Evolutionary conservation across 192 early-diverging fungal genomes (phyloP).

Genomic region (Mortierella alpina): DNA sequence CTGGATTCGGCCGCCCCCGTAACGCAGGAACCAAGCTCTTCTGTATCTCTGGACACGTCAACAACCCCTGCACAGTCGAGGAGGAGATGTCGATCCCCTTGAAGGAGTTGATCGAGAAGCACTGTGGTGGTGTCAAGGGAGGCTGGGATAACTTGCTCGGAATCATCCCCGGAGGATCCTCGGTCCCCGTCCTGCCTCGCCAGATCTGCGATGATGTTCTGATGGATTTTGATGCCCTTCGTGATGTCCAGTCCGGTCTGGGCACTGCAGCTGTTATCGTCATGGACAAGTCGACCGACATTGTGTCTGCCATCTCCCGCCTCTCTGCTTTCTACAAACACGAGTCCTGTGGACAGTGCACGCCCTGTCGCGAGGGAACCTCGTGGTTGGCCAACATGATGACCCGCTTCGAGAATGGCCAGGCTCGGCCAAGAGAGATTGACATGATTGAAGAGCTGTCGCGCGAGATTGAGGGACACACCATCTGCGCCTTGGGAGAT

Average conservation of each 20-base stretch:
- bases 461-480: constrained; percentile 98
- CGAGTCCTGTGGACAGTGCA: constrained; percentile 99
- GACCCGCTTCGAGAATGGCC: constrained; percentile 91
- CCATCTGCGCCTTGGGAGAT: constrained; percentile 99
- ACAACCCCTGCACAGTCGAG: constrained; percentile 97
- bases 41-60: constrained; percentile 98
- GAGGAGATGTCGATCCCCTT: constrained; percentile 99
- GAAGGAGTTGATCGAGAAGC: constrained; percentile 91
- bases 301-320: constrained; percentile 92
- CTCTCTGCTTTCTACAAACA: constrained; percentile 96
- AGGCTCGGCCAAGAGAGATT: constrained; percentile 87
- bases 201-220: constrained; percentile 88
- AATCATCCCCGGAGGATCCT: constrained; percentile 97
- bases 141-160: constrained; percentile 99
- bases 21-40: constrained; percentile 97
- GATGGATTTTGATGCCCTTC: constrained; percentile 99
- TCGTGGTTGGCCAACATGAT: constrained; percentile 97
- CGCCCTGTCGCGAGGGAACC: constrained; percentile 97
- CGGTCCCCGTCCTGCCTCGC: constrained; percentile 90
- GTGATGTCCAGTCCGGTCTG: constrained; percentile 92
- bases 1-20: constrained; percentile 90
- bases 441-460: constrained; percentile 96
- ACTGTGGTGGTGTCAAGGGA: constrained; percentile 96
- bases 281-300: constrained; percentile 98
- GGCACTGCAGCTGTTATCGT: constrained; percentile 98